phyloP scores from a whole-genome alignment of 2,329 filamentous ascomycete genomes.

The Orbilia javanica region DNA sequence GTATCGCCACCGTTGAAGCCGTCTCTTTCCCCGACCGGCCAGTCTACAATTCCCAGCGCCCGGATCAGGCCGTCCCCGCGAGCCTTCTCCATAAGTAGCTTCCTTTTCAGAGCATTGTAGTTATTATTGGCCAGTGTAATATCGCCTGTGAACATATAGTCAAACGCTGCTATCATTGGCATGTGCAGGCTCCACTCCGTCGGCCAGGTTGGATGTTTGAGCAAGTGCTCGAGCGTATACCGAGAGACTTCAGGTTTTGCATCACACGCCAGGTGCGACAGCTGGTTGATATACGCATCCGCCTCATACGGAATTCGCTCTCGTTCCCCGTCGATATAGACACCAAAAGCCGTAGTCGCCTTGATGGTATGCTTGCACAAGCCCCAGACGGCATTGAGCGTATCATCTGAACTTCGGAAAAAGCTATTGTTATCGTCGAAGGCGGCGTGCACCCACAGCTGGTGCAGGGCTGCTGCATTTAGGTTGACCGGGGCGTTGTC shows the following conservation, averaged over 20 bases:
- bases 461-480: not conserved
- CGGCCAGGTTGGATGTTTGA: constrained; percentile 34
- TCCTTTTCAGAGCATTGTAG: constrained; percentile 28
- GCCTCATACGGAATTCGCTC: constrained; percentile 39
- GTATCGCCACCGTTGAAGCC: not conserved
- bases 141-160: constrained; percentile 25
- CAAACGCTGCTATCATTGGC: constrained; percentile 32
- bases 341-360: constrained; percentile 34
- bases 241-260: constrained; percentile 28
- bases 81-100: constrained; percentile 29
- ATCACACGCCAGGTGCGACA: constrained; percentile 30
- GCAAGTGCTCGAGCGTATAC: constrained; percentile 27
- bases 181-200: constrained; percentile 41
- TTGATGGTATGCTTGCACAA: constrained; percentile 38
- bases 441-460: constrained; percentile 25
- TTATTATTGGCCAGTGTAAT: constrained; percentile 7
- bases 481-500: constrained; percentile 26
- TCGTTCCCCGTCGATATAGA: constrained; percentile 31
- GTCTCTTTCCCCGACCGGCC: constrained; percentile 22
- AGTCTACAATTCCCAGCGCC: constrained; percentile 25
- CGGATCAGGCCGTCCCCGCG: constrained; percentile 29
- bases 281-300: constrained; percentile 38
- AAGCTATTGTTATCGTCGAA: constrained; percentile 17
- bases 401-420: constrained; percentile 25
- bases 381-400: constrained; percentile 29